These are phyloP conservation scores for Durusdinium trenchii DNA, from an alignment of 73 alveolate species.

Conservation along the genomic window DNA sequence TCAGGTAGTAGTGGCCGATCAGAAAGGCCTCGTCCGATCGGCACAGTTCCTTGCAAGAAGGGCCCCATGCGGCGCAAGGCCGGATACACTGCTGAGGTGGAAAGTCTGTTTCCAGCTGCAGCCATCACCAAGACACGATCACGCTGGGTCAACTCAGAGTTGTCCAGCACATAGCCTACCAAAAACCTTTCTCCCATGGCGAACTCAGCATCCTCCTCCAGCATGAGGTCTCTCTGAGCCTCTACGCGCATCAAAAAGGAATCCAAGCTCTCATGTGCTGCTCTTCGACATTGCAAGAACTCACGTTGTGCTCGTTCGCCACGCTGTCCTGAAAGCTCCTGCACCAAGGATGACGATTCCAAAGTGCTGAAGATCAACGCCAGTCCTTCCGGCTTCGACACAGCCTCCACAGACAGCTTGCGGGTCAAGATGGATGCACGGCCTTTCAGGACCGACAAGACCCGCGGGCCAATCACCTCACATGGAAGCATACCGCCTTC, in stretches of 20 bases:
- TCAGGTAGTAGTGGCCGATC: background rate
- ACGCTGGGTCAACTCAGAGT: no score
- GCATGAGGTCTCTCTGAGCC: background rate
- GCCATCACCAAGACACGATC: no score
- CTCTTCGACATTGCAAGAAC: background rate
- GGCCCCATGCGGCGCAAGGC: no score
- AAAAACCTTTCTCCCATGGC: no score
- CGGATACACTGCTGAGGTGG: no score
- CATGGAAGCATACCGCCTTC: background rate
- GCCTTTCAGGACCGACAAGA: background rate
- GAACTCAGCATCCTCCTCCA: background rate
- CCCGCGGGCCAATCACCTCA: background rate
- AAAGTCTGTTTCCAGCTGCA: no score
- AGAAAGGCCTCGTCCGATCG: background rate
- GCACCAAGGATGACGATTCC: background rate
- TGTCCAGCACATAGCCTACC: no score
- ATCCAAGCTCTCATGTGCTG: background rate
- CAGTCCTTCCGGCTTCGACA: background rate
- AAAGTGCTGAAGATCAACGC: background rate
- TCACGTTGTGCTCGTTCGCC: slow-evolving; percentile 8
- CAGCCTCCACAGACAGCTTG: background rate
- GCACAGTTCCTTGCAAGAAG: no score
- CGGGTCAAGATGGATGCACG: background rate
- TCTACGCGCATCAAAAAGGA: background rate
- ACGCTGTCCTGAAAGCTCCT: background rate